Conservation (phyloP, 1,139 yeast genomes). For the Suhomyces bokatorum region DNA sequence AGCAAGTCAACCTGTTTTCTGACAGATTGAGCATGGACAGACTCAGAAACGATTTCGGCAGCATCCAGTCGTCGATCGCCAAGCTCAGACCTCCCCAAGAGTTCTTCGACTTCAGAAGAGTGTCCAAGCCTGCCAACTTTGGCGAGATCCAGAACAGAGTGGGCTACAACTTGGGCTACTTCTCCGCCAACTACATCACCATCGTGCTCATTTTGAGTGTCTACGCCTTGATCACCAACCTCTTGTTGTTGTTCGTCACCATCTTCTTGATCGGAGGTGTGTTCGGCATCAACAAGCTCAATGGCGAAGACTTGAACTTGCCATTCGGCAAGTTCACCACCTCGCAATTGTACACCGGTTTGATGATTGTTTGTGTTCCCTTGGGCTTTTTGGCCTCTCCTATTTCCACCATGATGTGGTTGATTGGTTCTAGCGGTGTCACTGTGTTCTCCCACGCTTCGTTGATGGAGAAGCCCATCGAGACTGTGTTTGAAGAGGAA, state of each 20-base stretch:
- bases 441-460: slow-evolving; percentile 88
- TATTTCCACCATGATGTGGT: slow-evolving; percentile 91
- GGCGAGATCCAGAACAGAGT: slow-evolving; percentile 89
- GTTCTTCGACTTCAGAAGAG: slow-evolving; percentile 85
- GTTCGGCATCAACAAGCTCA: slow-evolving; percentile 72
- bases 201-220: slow-evolving; percentile 65
- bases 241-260: slow-evolving; percentile 80
- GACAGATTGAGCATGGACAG: slow-evolving; percentile 27
- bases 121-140: slow-evolving; percentile 87
- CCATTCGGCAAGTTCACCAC: slow-evolving; percentile 72
- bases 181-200: slow-evolving; percentile 81
- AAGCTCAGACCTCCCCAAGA: slow-evolving; percentile 88
- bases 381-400: slow-evolving; percentile 93
- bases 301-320: slow-evolving; percentile 76
- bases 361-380: slow-evolving; percentile 77
- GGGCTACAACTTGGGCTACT: slow-evolving; percentile 81
- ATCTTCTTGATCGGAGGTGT: slow-evolving; percentile 68
- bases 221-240: slow-evolving; percentile 72
- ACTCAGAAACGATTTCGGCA: slow-evolving; percentile 24
- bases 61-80: slow-evolving; percentile 59
- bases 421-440: slow-evolving; percentile 91
- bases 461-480: slow-evolving; percentile 96
- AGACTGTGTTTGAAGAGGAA: slow-evolving; percentile 93
- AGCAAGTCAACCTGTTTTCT: slow-evolving; percentile 19
- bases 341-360: slow-evolving; percentile 85